Evolutionary conservation across 306 rosid genomes (phyloP).

Genomic region (Lathyrus aphaca): DNA sequence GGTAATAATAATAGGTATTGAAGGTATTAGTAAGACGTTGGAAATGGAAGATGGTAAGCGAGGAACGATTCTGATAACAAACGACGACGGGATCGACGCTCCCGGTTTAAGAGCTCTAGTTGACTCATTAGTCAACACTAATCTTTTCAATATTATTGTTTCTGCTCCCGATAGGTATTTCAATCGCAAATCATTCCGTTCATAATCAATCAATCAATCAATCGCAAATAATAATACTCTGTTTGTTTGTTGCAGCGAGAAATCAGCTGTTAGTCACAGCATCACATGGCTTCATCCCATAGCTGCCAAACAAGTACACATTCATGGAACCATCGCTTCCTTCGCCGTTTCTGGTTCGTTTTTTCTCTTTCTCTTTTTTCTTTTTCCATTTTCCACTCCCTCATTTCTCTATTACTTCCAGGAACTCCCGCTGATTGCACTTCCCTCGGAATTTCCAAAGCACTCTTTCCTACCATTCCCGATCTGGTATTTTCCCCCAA

Average conservation of each 20-base stretch:
- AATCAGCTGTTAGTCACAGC: conserved; percentile 81
- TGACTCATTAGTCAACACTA: conserved; percentile 63
- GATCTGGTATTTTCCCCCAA: conserved; percentile 54
- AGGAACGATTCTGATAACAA: conserved; percentile 74
- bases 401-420: conserved; percentile 36
- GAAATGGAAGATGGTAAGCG: conserved; percentile 51
- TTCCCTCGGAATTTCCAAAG: conserved; percentile 79
- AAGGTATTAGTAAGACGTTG: neutral
- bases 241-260: conserved; percentile 57
- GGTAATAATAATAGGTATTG: neutral
- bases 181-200: no score
- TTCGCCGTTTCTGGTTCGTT: conserved; percentile 71
- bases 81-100: conserved; percentile 96
- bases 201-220: no score
- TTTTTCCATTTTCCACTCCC: neutral
- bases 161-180: conserved; percentile 96
- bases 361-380: neutral
- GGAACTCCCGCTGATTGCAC: conserved; percentile 95
- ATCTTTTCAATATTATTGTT: conserved; percentile 64
- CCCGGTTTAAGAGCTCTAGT: conserved; percentile 87
- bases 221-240: no score
- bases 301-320: conserved; percentile 64
- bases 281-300: conserved; percentile 74
- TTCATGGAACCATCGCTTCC: conserved; percentile 65
- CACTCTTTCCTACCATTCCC: conserved; percentile 69